Base-by-base conservation (phyloP, 208 protist genomes). In the Leishmania amazonensis region DNA sequence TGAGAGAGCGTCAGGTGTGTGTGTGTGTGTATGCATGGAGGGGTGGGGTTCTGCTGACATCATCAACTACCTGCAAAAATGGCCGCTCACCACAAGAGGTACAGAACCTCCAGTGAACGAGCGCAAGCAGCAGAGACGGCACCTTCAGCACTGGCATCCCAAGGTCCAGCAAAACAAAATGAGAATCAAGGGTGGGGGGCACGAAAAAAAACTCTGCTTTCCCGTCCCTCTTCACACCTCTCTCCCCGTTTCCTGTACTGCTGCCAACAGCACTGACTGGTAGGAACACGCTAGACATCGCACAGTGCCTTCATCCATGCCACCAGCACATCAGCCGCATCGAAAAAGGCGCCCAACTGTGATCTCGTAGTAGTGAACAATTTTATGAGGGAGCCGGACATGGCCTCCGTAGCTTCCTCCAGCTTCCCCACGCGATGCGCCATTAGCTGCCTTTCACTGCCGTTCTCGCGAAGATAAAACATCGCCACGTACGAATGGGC, bases 401-500 rank as follows among this genome's bases (percentile, higher is more conserved):
- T 42, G 28, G 42, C 11, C 75, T 87, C 83, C 21, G 83, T 87
- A 3, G 78, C 79, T 70, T 83, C 79, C 53, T 87, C 75, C 51
- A 87, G 60, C 71, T 87, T 87, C 3, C 83, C 78, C 0, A 83
- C 68, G 11, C 79, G 78, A 57, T 85, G 83, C 35, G 68, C 78
- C 71, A 80, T 53, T 31, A 87, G 74, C 65, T 62, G 78, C 9
- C 57, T 54, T 62, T 83, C 76, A 13, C 6, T 73, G 31, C 15
- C 42, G 31, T 45, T 38, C 9, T 80, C 70, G 45, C 60, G 21
- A 35, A 87, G 53, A 64, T 83, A 87, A 54, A 73, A 87, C 79
- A 83, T 76, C 24, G 68, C 51, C 73, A 83, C 83, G 54, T 83
- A 87, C 17, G 83, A 72, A 60, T 87, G 65, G 17, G 83, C 83